A percentile compares a stretch with the other conserved stretches of the same genome.
phyloP scores from a whole-genome alignment of 305 asterid genomes.

The Plantago lanceolata region DNA sequence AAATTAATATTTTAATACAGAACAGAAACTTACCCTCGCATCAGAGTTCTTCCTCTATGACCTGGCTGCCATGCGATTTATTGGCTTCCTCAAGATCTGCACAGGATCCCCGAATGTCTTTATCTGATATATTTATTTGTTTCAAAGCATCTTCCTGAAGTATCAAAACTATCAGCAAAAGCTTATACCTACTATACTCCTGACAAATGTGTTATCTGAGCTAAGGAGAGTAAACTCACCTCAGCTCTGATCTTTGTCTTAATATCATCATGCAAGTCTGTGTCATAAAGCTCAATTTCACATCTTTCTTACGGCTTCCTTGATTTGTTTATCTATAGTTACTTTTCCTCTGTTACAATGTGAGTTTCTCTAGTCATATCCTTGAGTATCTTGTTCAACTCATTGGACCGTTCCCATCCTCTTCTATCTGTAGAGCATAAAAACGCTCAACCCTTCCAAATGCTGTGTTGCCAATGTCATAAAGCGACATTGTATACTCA shows the following conservation, averaged over 20 bases:
- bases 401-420: conserved; percentile 62
- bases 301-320: conserved; percentile 73
- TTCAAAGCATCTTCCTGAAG: conserved; percentile 73
- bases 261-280: conserved; percentile 75
- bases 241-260: conserved; percentile 56
- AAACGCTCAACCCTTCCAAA: neutral
- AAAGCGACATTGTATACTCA: no score
- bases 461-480: neutral
- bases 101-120: conserved; percentile 65
- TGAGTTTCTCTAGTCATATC: conserved; percentile 74
- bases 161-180: conserved; percentile 26
- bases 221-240: conserved; percentile 38
- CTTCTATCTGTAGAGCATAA: conserved; percentile 63
- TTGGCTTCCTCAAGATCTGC: conserved; percentile 56
- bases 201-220: conserved; percentile 15
- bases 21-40: conserved; percentile 58
- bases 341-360: conserved; percentile 76
- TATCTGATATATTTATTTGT: conserved; percentile 71
- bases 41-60: conserved; percentile 69
- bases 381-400: conserved; percentile 61
- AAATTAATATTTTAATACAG: no score
- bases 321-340: conserved; percentile 71
- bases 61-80: conserved; percentile 54
- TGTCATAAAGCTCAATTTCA: conserved; percentile 81
- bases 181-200: conserved; percentile 4